Conservation (phyloP, 176 grass and related monocot genomes). For the Aegilops sharonensis region DNA sequence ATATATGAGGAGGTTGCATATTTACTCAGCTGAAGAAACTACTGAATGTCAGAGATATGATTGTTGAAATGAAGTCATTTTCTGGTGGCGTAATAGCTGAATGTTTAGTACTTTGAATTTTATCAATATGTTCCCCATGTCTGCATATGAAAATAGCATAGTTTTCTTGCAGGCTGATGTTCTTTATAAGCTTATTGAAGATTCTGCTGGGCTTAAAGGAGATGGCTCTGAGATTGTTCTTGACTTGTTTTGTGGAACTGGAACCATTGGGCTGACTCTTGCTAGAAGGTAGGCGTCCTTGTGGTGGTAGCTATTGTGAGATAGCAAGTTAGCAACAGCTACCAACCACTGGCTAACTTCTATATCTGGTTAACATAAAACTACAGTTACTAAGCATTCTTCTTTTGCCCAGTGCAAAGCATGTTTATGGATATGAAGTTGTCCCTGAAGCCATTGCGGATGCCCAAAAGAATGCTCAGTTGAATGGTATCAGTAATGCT, state of each 20-base stretch:
- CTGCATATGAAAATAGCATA: background rate
- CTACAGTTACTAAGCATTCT: constrained; percentile 16
- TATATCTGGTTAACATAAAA: constrained; percentile 22
- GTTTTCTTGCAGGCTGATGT: constrained; percentile 71
- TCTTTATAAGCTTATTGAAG: constrained; percentile 86
- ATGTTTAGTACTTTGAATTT: background rate
- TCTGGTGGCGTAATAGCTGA: background rate
- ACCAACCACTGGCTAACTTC: background rate
- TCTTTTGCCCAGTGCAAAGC: constrained; percentile 58
- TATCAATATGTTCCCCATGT: background rate
- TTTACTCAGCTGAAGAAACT: constrained; percentile 1
- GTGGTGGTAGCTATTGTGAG: background rate
- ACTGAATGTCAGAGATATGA: background rate
- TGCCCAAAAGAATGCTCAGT: constrained; percentile 75
- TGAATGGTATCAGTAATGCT: constrained; percentile 80
- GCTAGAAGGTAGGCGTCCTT: constrained; percentile 59
- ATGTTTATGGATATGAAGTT: constrained; percentile 96
- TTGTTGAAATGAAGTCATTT: constrained; percentile 8
- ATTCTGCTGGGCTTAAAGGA: constrained; percentile 78
- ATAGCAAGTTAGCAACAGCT: background rate
- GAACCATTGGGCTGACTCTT: constrained; percentile 95
- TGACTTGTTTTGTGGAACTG: constrained; percentile 96
- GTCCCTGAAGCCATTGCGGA: constrained; percentile 76
- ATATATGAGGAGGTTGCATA: background rate
- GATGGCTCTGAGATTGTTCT: constrained; percentile 91